Evolutionary conservation across 2,329 filamentous ascomycete genomes (phyloP), one percentile per base, ranked within the genome.

Genomic region (Trichoderma sp.): DNA sequence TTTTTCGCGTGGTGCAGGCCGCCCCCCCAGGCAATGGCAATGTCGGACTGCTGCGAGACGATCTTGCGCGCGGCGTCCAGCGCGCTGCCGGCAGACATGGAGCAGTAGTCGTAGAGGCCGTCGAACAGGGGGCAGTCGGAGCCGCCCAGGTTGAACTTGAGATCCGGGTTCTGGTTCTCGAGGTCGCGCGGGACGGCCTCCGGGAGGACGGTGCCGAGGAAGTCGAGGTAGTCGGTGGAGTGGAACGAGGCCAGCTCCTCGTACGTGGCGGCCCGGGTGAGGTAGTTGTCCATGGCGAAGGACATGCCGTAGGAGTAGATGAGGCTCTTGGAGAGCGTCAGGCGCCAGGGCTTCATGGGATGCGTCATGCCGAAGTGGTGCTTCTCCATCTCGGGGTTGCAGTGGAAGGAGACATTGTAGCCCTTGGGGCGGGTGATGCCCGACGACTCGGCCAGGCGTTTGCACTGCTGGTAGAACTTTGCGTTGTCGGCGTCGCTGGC

Each of bases 331-430:
- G 95, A 96, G 63, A 99, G 84, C 17, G 93, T 97, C 69, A 99
- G 81, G 43, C 95, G 91, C 94, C 95, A 98, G 66, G 95, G 95
- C 77, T 99, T 99, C 95, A 99, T 99, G 21, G 95, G 95, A 81
- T 99, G 95, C 10, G 92, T 93, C 79, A 92, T 90, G 69, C 95
- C 95, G 76, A 99, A 99, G 77, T 99, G 95, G 78, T 98, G 94
- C 74, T 91, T 90, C 79, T 99, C 95, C 75, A 98, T 96, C 67
- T 92, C 88, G 1, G 93, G 91, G 73, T 97, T 97, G 79, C 93
- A 92, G 77, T 99, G 95, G 78, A 93, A 98, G 10, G 94, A 97
- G 54, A 99, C 94, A 39, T 85, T 93, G 79, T 96, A 93, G 70
- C 93, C 93, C 74, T 90, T 89, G 1, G 94, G 93, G 43, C 88